These are phyloP conservation scores for Saccharomycopsis crataegensis DNA, from an alignment of 1,139 yeast genomes.

Conservation along the genomic window DNA sequence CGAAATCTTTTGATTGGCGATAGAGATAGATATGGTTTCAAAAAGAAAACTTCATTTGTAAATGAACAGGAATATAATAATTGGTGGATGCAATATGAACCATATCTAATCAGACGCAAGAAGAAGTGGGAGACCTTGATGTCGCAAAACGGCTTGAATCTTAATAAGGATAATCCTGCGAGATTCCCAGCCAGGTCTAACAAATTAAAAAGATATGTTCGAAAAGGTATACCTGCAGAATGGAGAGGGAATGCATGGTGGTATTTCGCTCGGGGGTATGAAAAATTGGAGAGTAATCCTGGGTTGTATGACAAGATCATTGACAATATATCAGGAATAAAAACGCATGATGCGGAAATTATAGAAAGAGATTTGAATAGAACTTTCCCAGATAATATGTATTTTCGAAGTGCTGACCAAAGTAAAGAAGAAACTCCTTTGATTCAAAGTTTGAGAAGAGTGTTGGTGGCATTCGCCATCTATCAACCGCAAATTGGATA, in stretches of 20 bases:
- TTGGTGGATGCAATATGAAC: conserved; percentile 70
- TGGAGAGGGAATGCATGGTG: conserved; percentile 99
- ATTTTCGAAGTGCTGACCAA: conserved; percentile 42
- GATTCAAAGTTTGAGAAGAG: conserved; percentile 69
- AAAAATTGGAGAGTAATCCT: conserved; percentile 54
- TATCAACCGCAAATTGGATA: conserved; percentile 90
- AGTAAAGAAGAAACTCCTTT: conserved; percentile 47
- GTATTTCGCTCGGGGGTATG: conserved; percentile 88
- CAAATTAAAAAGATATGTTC: conserved; percentile 70
- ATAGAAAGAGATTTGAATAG: conserved; percentile 89
- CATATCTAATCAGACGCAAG: conserved; percentile 54
- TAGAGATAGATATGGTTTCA: conserved; percentile 81
- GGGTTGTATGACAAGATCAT: conserved; percentile 71
- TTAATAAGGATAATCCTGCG: conserved; percentile 32
- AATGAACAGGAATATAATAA: conserved; percentile 52
- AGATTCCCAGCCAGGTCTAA: conserved; percentile 82
- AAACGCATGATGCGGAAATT: conserved; percentile 75
- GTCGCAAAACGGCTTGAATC: conserved; percentile 57
- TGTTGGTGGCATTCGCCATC: conserved; percentile 74
- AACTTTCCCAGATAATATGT: conserved; percentile 87
- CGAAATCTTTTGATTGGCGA: conserved; percentile 26
- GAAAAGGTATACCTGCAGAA: conserved; percentile 93
- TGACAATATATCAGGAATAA: conserved; percentile 40
- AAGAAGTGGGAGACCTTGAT: conserved; percentile 68
- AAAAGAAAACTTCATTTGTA: conserved; percentile 49